Evolutionary conservation across 257 asterid genomes (phyloP), one percentile per base, ranked within the genome.

Genomic region (Cinchona pubescens): DNA sequence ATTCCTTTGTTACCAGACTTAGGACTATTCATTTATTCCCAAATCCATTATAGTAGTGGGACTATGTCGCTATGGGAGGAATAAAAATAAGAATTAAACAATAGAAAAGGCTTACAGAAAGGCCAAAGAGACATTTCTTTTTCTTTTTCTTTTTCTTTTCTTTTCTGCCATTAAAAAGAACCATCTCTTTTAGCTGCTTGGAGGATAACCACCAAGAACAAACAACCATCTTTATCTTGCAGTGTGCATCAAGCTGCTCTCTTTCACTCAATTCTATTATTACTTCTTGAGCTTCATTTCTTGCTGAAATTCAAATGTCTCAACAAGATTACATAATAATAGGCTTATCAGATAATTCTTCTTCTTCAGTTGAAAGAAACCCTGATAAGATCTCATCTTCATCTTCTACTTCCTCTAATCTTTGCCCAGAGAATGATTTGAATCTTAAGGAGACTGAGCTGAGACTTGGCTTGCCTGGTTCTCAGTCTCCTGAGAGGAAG

Each of bases 391-490:
- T 79, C 69, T 60, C 74, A 16, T 45, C 82, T 18, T 66, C 75
- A 4, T 73, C 84, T 27, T 63, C 79, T 60, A 58, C 88, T 73
- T 78, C 88, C 34, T 78, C 82, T 40, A 58, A 74, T 29, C 27
- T 67, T 42, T 69, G 80, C 72, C 37, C 80, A 2, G 87, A 61
- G 42, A 75, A 55, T 29, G 81, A 79, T 38, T 58, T 86, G 21
- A 86, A 85, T 83, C 88, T 90, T 1, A 85, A 82, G 69, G 92
- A 88, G 79, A 92, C 97, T 9, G 97, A 90, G 76, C 86, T 92
- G 59, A 85, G 97, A 82, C 96, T 92, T 64, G 97, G 97, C 1
- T 78, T 92, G 77, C 97, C 97, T 13, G 97, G 97, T 69, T 87
- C 91, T 0, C 88, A 87, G 56, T 83, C 86, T 32, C 86, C 88